These are phyloP conservation scores for Cucurbita moschata DNA, from an alignment of 306 rosid genomes.

Conservation along the genomic window DNA sequence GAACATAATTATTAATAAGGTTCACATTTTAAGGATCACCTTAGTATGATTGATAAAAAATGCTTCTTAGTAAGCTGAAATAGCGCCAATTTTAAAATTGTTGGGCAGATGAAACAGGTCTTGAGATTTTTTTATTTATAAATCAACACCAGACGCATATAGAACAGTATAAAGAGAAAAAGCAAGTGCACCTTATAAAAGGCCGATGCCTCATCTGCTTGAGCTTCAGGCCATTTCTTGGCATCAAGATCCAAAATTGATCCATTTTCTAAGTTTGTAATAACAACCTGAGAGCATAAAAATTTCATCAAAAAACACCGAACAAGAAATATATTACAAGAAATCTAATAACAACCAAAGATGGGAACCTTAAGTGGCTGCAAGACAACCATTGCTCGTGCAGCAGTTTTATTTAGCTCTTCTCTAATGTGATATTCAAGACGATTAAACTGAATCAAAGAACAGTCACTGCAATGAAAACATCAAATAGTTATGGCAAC, in stretches of 20 bases:
- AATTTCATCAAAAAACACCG: not conserved
- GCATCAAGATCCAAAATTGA: conserved; percentile 59
- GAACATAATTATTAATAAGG: not conserved
- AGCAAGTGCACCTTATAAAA: conserved; percentile 55
- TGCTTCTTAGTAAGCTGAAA: not conserved
- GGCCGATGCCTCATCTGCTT: conserved; percentile 51
- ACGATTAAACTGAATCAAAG: conserved; percentile 70
- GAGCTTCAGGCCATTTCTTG: conserved; percentile 87
- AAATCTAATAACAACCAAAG: conserved; percentile 11
- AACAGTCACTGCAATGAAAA: conserved; percentile 60
- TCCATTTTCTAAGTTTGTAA: conserved; percentile 70
- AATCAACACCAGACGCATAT: not conserved
- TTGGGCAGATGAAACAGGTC: not conserved
- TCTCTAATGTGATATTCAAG: conserved; percentile 89
- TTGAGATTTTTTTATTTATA: not conserved
- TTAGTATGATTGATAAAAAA: not conserved
- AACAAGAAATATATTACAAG: not conserved
- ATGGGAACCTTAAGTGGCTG: conserved; percentile 70
- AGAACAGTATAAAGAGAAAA: conserved; percentile 1
- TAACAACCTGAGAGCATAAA: conserved; percentile 50
- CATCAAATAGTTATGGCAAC: not conserved
- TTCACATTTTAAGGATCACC: not conserved
- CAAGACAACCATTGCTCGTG: conserved; percentile 76
- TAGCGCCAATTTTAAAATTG: not conserved
- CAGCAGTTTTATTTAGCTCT: conserved; percentile 66